Evolutionary conservation across 371 early-diverging fungal genomes (phyloP).

Genomic region (Mortierella polycephala): DNA sequence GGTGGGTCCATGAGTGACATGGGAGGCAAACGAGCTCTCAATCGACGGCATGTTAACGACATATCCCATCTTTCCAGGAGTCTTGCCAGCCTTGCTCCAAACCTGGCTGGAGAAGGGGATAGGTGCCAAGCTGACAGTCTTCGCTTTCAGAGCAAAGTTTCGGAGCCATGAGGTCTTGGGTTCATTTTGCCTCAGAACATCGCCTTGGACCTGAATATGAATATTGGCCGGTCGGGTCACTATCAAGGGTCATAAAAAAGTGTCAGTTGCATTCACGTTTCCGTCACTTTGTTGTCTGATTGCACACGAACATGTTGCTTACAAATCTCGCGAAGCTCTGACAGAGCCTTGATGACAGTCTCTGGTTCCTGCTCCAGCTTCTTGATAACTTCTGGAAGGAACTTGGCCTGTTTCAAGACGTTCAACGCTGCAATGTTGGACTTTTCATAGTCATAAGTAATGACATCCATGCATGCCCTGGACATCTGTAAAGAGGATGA

Average conservation of each 20-base stretch:
- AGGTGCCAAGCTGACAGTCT: constrained; percentile 44
- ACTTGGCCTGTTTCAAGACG: constrained; percentile 63
- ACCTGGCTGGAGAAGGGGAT: constrained; percentile 64
- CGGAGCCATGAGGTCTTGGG: constrained; percentile 63
- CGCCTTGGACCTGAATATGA: constrained; percentile 70
- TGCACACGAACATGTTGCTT: constrained; percentile 19
- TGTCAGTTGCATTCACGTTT: not conserved
- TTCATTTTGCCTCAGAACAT: constrained; percentile 61
- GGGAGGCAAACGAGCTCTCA: constrained; percentile 69
- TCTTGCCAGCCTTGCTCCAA: constrained; percentile 60
- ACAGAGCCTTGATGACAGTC: constrained; percentile 60
- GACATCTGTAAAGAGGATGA: constrained; percentile 60
- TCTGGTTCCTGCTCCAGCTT: constrained; percentile 62
- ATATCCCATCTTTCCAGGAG: constrained; percentile 64
- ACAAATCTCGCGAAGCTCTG: constrained; percentile 67
- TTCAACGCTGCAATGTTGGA: constrained; percentile 64
- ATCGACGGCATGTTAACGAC: constrained; percentile 70
- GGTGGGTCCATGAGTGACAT: constrained; percentile 61
- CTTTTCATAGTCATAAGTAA: constrained; percentile 62
- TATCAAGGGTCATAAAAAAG: constrained; percentile 12
- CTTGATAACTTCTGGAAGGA: constrained; percentile 65
- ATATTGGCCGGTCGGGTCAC: constrained; percentile 68
- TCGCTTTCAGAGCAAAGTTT: constrained; percentile 43
- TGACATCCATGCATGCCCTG: constrained; percentile 58
- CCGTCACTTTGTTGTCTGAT: not conserved